These are phyloP conservation scores for Penicillium egyptiacum DNA, from an alignment of 495 filamentous ascomycete species.

Conservation along the genomic window DNA sequence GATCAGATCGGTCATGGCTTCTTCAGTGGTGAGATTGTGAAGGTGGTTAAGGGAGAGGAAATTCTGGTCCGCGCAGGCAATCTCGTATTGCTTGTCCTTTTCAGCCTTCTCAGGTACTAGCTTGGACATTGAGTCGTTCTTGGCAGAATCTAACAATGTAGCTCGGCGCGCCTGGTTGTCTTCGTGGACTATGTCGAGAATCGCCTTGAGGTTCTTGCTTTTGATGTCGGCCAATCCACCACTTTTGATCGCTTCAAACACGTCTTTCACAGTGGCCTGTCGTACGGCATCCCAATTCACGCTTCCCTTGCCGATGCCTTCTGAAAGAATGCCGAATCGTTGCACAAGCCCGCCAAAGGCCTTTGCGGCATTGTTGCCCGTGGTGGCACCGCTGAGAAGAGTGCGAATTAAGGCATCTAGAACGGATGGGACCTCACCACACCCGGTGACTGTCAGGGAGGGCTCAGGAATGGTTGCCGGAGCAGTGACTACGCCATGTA, in stretches of 20 bases:
- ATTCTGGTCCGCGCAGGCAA: slow-evolving; percentile 54
- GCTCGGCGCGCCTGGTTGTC: slow-evolving; percentile 59
- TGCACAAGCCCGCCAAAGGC: slow-evolving; percentile 72
- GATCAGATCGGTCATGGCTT: slow-evolving; percentile 71
- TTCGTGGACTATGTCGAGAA: slow-evolving; percentile 75
- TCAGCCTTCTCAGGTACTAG: slow-evolving; percentile 20
- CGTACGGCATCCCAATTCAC: slow-evolving; percentile 87
- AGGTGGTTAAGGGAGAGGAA: slow-evolving; percentile 76
- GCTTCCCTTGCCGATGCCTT: slow-evolving; percentile 69
- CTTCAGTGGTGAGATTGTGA: slow-evolving; percentile 61
- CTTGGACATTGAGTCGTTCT: slow-evolving; percentile 1
- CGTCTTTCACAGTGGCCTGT: slow-evolving; percentile 56
- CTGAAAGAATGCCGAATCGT: slow-evolving; percentile 63
- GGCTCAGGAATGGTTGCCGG: slow-evolving; percentile 72
- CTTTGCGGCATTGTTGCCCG: slow-evolving; percentile 60
- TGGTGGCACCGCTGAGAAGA: slow-evolving; percentile 73
- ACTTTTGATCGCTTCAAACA: slow-evolving; percentile 69
- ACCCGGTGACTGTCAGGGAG: slow-evolving; percentile 78
- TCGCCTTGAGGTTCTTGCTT: slow-evolving; percentile 73
- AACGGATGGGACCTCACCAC: slow-evolving; percentile 90
- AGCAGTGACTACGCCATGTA: slow-evolving; percentile 64
- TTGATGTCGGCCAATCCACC: slow-evolving; percentile 71
- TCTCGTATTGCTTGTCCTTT: slow-evolving; percentile 49
- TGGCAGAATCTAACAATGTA: slow-evolving; percentile 23
- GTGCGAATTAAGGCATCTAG: slow-evolving; percentile 87